Conservation (phyloP, 129 eudicot species). For the Saposhnikovia divaricata region DNA sequence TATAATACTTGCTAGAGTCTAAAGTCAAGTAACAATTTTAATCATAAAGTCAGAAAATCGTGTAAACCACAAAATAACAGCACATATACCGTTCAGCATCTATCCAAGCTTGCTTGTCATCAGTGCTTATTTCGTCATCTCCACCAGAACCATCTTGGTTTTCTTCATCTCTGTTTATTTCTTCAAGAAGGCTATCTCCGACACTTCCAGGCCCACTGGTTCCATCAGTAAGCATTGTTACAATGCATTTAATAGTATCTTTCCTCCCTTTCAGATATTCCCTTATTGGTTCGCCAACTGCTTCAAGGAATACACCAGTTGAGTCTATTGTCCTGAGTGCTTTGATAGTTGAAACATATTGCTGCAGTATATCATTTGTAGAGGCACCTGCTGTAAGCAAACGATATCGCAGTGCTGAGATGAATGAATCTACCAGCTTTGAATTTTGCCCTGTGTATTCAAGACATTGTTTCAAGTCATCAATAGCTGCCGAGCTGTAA, state of each 20-base stretch:
- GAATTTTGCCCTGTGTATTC: constrained; percentile 96
- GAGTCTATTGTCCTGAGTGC: constrained; percentile 97
- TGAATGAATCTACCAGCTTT: constrained; percentile 88
- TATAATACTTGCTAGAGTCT: constrained; percentile 11
- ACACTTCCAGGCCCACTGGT: constrained; percentile 70
- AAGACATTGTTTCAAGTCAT: constrained; percentile 88
- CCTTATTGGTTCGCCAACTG: constrained; percentile 97
- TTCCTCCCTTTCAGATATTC: constrained; percentile 89
- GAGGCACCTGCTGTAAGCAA: constrained; percentile 97
- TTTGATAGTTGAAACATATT: constrained; percentile 92
- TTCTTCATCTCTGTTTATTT: constrained; percentile 89
- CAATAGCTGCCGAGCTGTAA: constrained; percentile 93
- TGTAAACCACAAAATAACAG: not conserved
- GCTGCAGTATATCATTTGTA: constrained; percentile 86
- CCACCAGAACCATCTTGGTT: too few species aligned
- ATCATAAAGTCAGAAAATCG: not conserved
- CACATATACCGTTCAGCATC: constrained; percentile 61
- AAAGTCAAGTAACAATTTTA: not conserved
- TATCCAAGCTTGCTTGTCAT: constrained; percentile 92
- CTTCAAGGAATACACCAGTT: constrained; percentile 92
- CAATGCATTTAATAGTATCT: constrained; percentile 94
- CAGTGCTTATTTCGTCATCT: constrained; percentile 71
- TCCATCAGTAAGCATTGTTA: constrained; percentile 98
- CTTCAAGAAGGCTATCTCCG: constrained; percentile 98
- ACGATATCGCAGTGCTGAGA: constrained; percentile 68